Evolutionary conservation across 495 filamentous ascomycete species (phyloP), one percentile per base, ranked within the genome.

Genomic region (Trichoderma reesei): DNA sequence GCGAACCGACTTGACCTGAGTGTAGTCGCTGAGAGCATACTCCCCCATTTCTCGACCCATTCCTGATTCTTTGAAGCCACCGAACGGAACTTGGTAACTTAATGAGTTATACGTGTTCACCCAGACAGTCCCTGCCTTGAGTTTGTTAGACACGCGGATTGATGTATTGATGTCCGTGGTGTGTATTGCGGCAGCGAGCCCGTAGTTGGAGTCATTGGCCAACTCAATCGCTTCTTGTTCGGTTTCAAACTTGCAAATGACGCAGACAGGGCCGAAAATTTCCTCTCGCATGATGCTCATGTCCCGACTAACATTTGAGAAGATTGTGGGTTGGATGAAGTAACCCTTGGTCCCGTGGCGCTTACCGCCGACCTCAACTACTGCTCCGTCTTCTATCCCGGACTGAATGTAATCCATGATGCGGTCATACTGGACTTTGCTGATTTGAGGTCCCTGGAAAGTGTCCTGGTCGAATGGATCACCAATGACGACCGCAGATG

Each of bases 371-470:
- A 80, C 78, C 68, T 88, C 91, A 67, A 98, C 79, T 59, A 81
- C 96, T 61, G 94, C 94, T 70, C 94, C 94, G 66, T 82, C 85
- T 69, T 89, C 82, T 83, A 92, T 94, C 67, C 94, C 94, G 69
- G 85, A 79, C 73, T 96, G 79, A 74, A 98, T 98, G 83, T 98
- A 98, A 72, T 86, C 84, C 94, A 98, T 98, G 78, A 98, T 95
- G 65, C 91, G 90, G 79, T 98, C 92, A 70, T 88, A 98, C 79
- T 98, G 94, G 39, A 96, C 79, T 77, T 97, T 82, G 33, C 90
- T 95, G 68, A 98, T 90, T 76, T 98, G 95, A 37, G 94, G 94
- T 65, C 94, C 94, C 79, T 98, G 94, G 91, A 98, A 98, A 64
- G 94, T 98, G 60, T 88, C 82, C 59, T 78, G 67, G 62, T 82